Conservation (phyloP, 352 stramenopile genomes). For the Phytophthora fragariae region DNA sequence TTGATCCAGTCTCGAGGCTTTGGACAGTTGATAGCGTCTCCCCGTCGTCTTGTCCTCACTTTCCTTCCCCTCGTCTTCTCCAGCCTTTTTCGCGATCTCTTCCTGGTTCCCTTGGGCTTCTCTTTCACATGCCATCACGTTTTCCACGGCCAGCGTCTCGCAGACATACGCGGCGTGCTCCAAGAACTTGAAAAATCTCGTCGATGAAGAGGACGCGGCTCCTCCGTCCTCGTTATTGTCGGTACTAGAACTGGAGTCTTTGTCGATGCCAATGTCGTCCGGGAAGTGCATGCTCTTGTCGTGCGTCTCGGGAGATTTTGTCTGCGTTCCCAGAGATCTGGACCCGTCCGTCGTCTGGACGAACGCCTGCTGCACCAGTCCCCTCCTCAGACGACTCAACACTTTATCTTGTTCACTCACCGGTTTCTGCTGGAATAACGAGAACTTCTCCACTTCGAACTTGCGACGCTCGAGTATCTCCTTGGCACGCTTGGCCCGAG, state of each 20-base stretch:
- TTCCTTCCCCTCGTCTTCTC: constrained; percentile 27
- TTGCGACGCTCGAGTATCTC: constrained; percentile 70
- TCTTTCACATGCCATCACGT: constrained; percentile 40
- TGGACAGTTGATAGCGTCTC: constrained; percentile 46
- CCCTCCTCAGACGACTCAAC: constrained; percentile 56
- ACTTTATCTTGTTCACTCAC: constrained; percentile 70
- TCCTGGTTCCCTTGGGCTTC: constrained; percentile 18
- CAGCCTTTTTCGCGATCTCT: constrained; percentile 15
- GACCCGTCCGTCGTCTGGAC: constrained; percentile 71
- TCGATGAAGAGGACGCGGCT: constrained; percentile 37
- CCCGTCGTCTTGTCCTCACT: constrained; percentile 3
- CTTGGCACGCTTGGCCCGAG: constrained; percentile 62
- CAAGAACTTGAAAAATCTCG: constrained; percentile 70
- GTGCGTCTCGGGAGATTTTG: constrained; percentile 45
- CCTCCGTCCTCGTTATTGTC: constrained; percentile 31
- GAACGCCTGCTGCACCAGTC: constrained; percentile 59
- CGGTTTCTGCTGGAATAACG: constrained; percentile 66
- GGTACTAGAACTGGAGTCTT: constrained; percentile 17
- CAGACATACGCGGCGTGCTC: constrained; percentile 66
- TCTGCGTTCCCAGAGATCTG: constrained; percentile 57
- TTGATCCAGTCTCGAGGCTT: constrained; percentile 43
- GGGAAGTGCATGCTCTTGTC: constrained; percentile 79
- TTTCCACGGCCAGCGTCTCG: constrained; percentile 64
- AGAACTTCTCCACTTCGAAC: constrained; percentile 76
- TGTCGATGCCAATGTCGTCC: constrained; percentile 77